Base-by-base conservation (phyloP, 106 monocot genomes). In the Vanilla planifolia region DNA sequence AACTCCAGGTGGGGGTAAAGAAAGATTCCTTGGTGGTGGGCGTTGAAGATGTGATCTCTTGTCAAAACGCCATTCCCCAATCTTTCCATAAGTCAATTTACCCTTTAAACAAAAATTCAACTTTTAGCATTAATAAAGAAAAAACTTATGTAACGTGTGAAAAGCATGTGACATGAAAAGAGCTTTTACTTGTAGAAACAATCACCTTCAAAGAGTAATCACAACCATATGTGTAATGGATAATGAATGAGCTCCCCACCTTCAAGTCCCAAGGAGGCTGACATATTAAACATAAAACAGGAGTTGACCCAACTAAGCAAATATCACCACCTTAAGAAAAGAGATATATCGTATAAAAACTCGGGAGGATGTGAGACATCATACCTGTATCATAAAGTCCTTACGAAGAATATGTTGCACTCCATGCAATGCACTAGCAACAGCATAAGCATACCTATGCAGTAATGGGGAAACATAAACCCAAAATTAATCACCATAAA, bases 11-110 rank as follows among this genome's bases (percentile, higher is more conserved):
- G 96, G 96, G 17, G 96, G 96, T 29, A 96, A 76, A 4, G 96
- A 59, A 25, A 96, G 75, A 62, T 96, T 96, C 62, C 68, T 96
- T 63, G 91, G 96, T 57, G 76, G 73, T 51, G 96, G 87, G 22
- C 72, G 74, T 37, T 55, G 77, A 62, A 91, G 79, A 67, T 87
- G 73, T 20, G 96, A 91, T 84, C 96, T 80, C 73, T 96, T 96
- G 55, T 96, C 96, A 68, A 96, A 96, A 13, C 96, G 80, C 96
- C 96, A 96, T 32, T 86, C 90, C 33, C 96, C 96, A 70, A 91
- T 77, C 67, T 87, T 84, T 39, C 91, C 96, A 77, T 96, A 96
- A 44, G 91, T 96, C 58, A 96, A 72, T 64, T 90, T 69, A 63
- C 90, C 96, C 96, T 96, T 36, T 20, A 41, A 67, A 62, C 47